Evolutionary conservation across 208 protist genomes (phyloP).

Genomic region (Leishmania mexicana): DNA sequence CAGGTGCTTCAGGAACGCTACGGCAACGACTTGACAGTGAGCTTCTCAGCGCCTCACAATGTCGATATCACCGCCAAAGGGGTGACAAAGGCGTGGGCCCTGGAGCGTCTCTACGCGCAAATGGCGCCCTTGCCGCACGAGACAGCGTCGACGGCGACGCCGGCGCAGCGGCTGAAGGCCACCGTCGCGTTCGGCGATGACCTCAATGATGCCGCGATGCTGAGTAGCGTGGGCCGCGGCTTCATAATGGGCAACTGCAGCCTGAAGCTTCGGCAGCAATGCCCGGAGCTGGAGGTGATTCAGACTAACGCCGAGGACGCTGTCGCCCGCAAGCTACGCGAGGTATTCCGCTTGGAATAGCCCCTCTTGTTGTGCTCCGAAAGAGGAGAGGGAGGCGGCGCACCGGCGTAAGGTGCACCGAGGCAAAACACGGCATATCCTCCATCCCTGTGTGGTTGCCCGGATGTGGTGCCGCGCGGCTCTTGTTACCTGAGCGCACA

Average conservation of each 20-base stretch:
- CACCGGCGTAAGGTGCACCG: background rate
- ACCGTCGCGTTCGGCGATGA: constrained; percentile 71
- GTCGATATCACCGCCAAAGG: constrained; percentile 31
- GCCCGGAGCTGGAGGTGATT: constrained; percentile 68
- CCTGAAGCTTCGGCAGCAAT: constrained; percentile 40
- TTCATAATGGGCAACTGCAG: constrained; percentile 76
- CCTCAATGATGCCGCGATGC: constrained; percentile 72
- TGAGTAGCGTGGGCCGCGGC: constrained; percentile 47
- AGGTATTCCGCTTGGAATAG: constrained; percentile 50
- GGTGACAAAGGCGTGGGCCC: constrained; percentile 34
- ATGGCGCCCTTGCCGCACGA: constrained; percentile 39
- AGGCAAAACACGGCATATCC: background rate
- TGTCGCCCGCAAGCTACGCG: constrained; percentile 56
- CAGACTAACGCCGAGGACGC: constrained; percentile 57
- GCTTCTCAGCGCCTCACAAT: constrained; percentile 38
- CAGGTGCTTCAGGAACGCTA: constrained; percentile 37
- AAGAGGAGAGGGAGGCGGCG: background rate
- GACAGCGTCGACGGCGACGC: constrained; percentile 11
- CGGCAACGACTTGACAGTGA: constrained; percentile 30
- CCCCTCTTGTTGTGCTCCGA: background rate
- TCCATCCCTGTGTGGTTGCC: background rate
- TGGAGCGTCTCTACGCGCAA: constrained; percentile 28
- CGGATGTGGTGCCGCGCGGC: background rate
- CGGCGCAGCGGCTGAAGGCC: constrained; percentile 33
- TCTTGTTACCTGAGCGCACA: background rate